Evolutionary conservation across 2,329 filamentous ascomycete genomes (phyloP).

Genomic region (Exophiala spinifera): DNA sequence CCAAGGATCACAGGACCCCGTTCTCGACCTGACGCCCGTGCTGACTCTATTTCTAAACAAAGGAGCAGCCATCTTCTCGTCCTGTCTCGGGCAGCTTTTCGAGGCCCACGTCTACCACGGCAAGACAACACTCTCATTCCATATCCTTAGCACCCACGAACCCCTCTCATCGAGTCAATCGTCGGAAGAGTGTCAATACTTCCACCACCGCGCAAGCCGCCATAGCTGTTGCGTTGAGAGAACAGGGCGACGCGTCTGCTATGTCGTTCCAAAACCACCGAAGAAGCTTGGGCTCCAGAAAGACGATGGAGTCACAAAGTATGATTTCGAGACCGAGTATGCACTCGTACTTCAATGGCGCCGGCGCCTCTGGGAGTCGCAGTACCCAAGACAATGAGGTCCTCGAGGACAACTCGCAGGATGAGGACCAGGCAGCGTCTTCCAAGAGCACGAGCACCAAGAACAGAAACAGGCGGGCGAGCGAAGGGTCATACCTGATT

Average conservation of each 20-base stretch:
- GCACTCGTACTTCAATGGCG: conserved; percentile 43
- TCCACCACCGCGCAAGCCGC: conserved; percentile 65
- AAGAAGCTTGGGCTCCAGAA: conserved; percentile 68
- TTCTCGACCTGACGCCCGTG: conserved; percentile 18
- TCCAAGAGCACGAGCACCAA: conserved; percentile 48
- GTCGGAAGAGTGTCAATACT: conserved; percentile 88
- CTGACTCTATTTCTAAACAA: conserved; percentile 25
- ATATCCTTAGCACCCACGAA: conserved; percentile 74
- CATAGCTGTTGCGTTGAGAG: conserved; percentile 69
- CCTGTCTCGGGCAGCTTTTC: conserved; percentile 30
- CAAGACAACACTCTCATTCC: conserved; percentile 67
- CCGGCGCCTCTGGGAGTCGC: conserved; percentile 30
- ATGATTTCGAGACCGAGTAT: conserved; percentile 41
- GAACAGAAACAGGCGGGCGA: conserved; percentile 63
- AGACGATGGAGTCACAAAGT: conserved; percentile 32
- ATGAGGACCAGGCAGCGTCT: conserved; percentile 45
- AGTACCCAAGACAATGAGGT: conserved; percentile 40
- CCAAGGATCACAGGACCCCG: conserved; percentile 1
- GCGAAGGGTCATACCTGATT: conserved; percentile 77
- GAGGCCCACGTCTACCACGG: conserved; percentile 26
- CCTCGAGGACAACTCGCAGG: conserved; percentile 31
- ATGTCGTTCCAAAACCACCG: conserved; percentile 56
- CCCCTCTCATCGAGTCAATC: conserved; percentile 78
- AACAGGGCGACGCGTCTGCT: conserved; percentile 58
- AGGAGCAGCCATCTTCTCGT: conserved; percentile 28